Evolutionary conservation across 305 asterid genomes (phyloP).

Genomic region (Ilex paraguariensis): DNA sequence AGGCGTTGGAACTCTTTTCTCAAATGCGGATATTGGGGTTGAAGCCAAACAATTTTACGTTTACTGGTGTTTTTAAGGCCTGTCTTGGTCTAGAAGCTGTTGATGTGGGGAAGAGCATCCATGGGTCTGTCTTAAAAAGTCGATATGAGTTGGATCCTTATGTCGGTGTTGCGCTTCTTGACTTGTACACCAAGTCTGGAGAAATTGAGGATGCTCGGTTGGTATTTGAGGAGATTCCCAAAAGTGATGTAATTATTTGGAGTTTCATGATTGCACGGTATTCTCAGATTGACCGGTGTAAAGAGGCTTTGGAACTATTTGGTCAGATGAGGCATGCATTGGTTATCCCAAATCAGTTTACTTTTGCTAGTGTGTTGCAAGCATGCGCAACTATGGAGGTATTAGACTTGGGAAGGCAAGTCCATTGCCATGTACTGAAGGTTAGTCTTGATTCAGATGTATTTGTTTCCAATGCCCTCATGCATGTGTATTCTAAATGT

Average conservation of each 20-base stretch:
- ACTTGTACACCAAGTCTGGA: conserved; percentile 63
- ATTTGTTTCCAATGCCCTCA: conserved; percentile 73
- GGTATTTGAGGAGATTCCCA: conserved; percentile 73
- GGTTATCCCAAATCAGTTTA: conserved; percentile 75
- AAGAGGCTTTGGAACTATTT: conserved; percentile 66
- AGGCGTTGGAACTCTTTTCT: conserved; percentile 46
- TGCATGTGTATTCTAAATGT: conserved; percentile 85
- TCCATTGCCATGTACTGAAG: conserved; percentile 59
- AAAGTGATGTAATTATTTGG: conserved; percentile 78
- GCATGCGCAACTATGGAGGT: conserved; percentile 58
- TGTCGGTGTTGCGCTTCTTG: conserved; percentile 79
- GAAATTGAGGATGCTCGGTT: conserved; percentile 59
- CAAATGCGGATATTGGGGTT: conserved; percentile 61
- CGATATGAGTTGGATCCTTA: conserved; percentile 65
- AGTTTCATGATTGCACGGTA: conserved; percentile 88
- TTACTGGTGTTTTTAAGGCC: conserved; percentile 74
- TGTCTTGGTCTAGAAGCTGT: conserved; percentile 55
- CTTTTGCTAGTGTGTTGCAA: conserved; percentile 83
- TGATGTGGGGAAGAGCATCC: conserved; percentile 58
- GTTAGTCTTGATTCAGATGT: conserved; percentile 59
- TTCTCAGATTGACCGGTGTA: conserved; percentile 63
- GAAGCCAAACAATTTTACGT: conserved; percentile 74
- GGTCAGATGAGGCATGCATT: conserved; percentile 47
- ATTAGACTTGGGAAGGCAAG: conserved; percentile 62
- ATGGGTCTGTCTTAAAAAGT: conserved; percentile 60